Base-by-base conservation (phyloP, 495 filamentous ascomycete genomes). In the Lasiosphaeris hirsuta region DNA sequence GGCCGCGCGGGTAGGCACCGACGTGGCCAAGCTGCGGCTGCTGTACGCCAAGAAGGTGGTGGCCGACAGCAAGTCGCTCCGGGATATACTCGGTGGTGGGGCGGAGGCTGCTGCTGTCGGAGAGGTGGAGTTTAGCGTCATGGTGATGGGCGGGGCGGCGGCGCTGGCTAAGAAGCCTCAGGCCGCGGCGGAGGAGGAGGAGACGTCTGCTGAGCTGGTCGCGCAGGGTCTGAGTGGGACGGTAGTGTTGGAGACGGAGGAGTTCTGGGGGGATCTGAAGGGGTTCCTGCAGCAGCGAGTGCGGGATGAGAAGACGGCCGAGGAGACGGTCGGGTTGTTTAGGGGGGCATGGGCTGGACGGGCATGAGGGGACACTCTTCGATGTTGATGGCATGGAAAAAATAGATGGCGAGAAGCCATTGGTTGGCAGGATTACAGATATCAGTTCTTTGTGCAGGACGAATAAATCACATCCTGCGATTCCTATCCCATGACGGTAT, bases 231-330 rank as follows among this genome's bases (percentile, higher is more conserved):
- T 75, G 62, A 46, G 67, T 30, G 60, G 63, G 45, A 52, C 53
- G 62, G 58, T 79, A 18, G 79, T 88, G 39, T 63, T 97, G 59
- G 64, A 78, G 57, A 86, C 83, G 19, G 85, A 88, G 35, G 84
- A 81, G 58, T 98, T 98, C 72, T 98, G 94, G 94, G 72, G 74
- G 36, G 94, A 97, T 78, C 68, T 98, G 60, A 85, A 83, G 67
- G 89, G 82, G 11, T 98, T 86, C 67, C 69, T 98, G 70, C 71
- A 82, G 63, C 87, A 90, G 78, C 82, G 89, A 71, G 60, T 96
- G 57, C 83, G 85, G 70, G 88, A 95, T 71, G 82, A 86, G 56
- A 73, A 71, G 52, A 81, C 84, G 56, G 89, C 86, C 7, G 82
- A 78, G 61, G 83, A 84, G 68, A 71, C 90, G 58, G 71, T 78